Conservation (phyloP, 2,329 filamentous ascomycete species). For the Botryosphaeria agaves region DNA sequence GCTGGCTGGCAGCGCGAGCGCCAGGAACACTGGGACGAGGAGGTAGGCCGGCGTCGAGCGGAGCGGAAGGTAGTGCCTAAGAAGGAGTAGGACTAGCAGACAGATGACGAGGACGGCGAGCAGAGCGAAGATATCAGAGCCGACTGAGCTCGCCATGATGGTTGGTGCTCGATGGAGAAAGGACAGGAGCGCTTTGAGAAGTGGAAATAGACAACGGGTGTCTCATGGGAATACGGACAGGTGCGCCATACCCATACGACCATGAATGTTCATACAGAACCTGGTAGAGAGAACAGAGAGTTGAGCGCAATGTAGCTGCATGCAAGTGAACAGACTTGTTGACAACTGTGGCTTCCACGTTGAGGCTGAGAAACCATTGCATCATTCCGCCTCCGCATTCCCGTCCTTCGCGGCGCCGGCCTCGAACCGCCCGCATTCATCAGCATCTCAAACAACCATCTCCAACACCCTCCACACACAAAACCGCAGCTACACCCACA, state of each 20-base stretch:
- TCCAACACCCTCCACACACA: background rate
- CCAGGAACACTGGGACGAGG: conserved; percentile 82
- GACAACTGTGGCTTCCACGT: too few species aligned
- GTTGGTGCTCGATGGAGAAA: too few species aligned
- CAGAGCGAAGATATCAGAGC: conserved; percentile 63
- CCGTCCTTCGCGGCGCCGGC: background rate
- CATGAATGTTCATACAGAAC: too few species aligned
- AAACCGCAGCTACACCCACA: background rate
- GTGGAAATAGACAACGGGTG: too few species aligned
- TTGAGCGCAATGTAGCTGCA: too few species aligned
- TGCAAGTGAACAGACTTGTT: too few species aligned
- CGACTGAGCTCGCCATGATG: conserved; percentile 41
- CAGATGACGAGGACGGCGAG: conserved; percentile 59
- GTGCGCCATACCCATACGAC: too few species aligned
- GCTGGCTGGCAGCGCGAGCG: conserved; percentile 80
- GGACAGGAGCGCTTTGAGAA: too few species aligned
- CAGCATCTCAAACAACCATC: background rate
- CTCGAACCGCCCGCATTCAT: background rate
- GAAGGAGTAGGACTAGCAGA: conserved; percentile 59
- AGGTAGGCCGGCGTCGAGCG: conserved; percentile 83
- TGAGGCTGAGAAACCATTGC: too few species aligned
- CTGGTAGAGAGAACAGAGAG: too few species aligned
- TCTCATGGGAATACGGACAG: too few species aligned
- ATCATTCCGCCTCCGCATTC: background rate
- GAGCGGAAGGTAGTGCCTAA: conserved; percentile 80